Evolutionary conservation across 176 grass and related monocot genomes (phyloP).

Genomic region (Phoenix dactylifera): DNA sequence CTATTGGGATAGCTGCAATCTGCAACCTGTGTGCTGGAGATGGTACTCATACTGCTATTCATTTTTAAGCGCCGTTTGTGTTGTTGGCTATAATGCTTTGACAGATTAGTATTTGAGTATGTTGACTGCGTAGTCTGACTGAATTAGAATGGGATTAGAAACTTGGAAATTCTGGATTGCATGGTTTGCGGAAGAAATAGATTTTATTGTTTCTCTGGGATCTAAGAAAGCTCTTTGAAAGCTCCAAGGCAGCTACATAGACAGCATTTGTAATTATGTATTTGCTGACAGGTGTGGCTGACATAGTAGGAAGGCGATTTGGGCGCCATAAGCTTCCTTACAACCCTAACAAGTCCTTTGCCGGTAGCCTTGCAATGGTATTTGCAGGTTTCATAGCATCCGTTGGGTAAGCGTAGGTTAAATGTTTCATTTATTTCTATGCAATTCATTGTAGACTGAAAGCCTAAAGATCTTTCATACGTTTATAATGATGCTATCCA

Average conservation of each 20-base stretch:
- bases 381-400: constrained; percentile 58
- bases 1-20: constrained; percentile 57
- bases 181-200: too few species aligned
- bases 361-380: constrained; percentile 48
- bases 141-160: too few species aligned
- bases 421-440: not conserved
- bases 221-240: too few species aligned
- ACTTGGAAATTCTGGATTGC: too few species aligned
- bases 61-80: not conserved
- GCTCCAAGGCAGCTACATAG: not conserved
- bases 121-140: too few species aligned
- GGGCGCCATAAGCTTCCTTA: constrained; percentile 61
- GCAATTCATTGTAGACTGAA: not conserved
- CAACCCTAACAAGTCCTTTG: constrained; percentile 70
- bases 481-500: constrained; percentile 2
- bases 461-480: constrained; percentile 3
- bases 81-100: too few species aligned
- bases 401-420: constrained; percentile 27
- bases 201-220: too few species aligned
- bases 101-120: too few species aligned
- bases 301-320: constrained; percentile 64
- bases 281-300: constrained; percentile 56
- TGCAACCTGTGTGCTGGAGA: constrained; percentile 87
- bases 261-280: not conserved
- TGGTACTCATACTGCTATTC: constrained; percentile 24